These are phyloP conservation scores for Mycena metata DNA, from an alignment of 768 basidiomycete genomes.

Conservation along the genomic window DNA sequence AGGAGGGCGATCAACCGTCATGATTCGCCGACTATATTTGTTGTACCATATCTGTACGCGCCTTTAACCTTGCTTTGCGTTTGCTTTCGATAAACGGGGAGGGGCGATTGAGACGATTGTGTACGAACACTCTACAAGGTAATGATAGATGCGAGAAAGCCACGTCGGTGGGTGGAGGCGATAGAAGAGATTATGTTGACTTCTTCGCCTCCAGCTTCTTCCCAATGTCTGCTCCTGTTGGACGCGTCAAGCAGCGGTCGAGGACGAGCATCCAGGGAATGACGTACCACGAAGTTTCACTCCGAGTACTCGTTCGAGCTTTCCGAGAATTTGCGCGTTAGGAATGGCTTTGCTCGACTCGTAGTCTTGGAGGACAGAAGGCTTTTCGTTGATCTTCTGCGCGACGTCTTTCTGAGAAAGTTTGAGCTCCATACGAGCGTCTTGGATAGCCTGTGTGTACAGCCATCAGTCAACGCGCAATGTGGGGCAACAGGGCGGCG, in stretches of 20 bases:
- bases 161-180: slow-evolving; percentile 48
- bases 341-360: slow-evolving; percentile 91
- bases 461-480: slow-evolving; percentile 14
- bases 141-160: slow-evolving; percentile 36
- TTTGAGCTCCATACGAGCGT: slow-evolving; percentile 81
- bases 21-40: slow-evolving; percentile 30
- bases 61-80: slow-evolving; percentile 11
- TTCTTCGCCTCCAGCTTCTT: slow-evolving; percentile 89
- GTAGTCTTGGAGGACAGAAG: slow-evolving; percentile 88
- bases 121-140: slow-evolving; percentile 38
- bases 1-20: slow-evolving; percentile 42
- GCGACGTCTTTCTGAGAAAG: slow-evolving; percentile 94
- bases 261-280: background rate
- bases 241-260: slow-evolving; percentile 18
- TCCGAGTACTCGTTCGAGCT: slow-evolving; percentile 88
- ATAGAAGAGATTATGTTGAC: slow-evolving; percentile 59
- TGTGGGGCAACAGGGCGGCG: slow-evolving; percentile 9
- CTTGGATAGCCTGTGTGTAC: slow-evolving; percentile 78
- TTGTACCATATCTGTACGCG: slow-evolving; percentile 24
- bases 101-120: slow-evolving; percentile 39
- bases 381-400: slow-evolving; percentile 94
- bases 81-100: slow-evolving; percentile 33
- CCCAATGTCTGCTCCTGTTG: slow-evolving; percentile 82
- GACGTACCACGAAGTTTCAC: slow-evolving; percentile 90
- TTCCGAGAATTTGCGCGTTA: slow-evolving; percentile 86